Percentiles rank a stretch among this genome's conserved stretches.
These are phyloP conservation scores for Thymus quinquecostatus DNA, from an alignment of 257 asterid genomes.

Conservation along the genomic window DNA sequence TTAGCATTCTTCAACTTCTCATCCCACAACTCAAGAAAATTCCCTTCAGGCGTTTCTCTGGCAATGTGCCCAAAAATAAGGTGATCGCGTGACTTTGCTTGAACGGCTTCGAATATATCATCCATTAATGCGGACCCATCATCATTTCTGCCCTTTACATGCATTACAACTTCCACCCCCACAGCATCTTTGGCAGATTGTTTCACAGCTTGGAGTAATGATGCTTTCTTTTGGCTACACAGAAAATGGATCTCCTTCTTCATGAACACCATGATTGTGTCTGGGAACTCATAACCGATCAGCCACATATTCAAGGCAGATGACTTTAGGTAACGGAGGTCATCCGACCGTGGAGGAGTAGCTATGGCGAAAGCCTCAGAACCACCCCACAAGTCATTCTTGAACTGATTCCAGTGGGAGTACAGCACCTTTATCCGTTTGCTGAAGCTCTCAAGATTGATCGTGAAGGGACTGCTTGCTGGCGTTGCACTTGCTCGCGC, in stretches of 20 bases:
- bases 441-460: constrained; percentile 54
- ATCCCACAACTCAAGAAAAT: constrained; percentile 51
- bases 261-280: constrained; percentile 60
- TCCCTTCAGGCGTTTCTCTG: constrained; percentile 65
- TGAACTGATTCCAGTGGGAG: constrained; percentile 54
- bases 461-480: constrained; percentile 37
- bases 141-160: constrained; percentile 49
- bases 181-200: constrained; percentile 46
- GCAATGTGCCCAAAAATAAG: constrained; percentile 49
- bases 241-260: constrained; percentile 50
- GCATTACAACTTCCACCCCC: constrained; percentile 43
- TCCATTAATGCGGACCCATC: constrained; percentile 51
- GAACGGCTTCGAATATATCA: constrained; percentile 38
- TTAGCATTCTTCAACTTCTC: constrained; percentile 44
- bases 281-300: constrained; percentile 62
- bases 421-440: constrained; percentile 48
- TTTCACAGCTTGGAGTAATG: constrained; percentile 46
- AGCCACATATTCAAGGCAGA: constrained; percentile 60
- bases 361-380: constrained; percentile 51
- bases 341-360: constrained; percentile 62
- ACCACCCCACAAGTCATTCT: constrained; percentile 55
- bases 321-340: constrained; percentile 55
- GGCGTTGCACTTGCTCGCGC: constrained; percentile 33
- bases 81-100: constrained; percentile 29
- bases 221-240: constrained; percentile 59